A percentile compares a stretch with the other conserved stretches of the same genome.
Evolutionary conservation across 2,329 filamentous ascomycete genomes (phyloP).

Genomic region (Fusarium beomiforme): DNA sequence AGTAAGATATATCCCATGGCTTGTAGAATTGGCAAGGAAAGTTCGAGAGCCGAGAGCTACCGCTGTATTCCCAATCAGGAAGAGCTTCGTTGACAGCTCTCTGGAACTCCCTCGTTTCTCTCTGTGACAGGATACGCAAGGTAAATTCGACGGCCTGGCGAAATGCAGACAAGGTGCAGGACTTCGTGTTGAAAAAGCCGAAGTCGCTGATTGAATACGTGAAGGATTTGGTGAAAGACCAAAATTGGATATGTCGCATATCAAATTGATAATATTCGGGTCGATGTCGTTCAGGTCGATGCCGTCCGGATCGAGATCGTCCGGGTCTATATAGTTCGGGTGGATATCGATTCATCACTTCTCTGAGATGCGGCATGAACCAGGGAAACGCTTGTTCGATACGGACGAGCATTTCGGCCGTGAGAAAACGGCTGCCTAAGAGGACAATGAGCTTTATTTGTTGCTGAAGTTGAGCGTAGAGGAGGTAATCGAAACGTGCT

Average conservation of each 20-base stretch:
- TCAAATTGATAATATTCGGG: fast-evolving
- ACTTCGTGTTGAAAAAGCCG: too few relatives aligned
- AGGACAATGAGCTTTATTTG: fast-evolving
- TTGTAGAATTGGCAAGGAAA: not conserved
- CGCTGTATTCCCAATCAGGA: not conserved
- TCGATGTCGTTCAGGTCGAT: too few relatives aligned
- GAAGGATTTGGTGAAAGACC: fast-evolving
- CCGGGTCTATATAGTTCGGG: too few relatives aligned
- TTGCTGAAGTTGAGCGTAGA: fast-evolving
- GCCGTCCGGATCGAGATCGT: too few relatives aligned
- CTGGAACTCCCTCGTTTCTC: fast-evolving
- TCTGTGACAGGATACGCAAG: not conserved
- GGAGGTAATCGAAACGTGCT: not conserved
- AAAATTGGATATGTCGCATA: fast-evolving
- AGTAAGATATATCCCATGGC: not conserved
- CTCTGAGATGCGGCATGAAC: not conserved
- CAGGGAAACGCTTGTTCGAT: not conserved
- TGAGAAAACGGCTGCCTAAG: not conserved
- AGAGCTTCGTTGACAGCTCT: fast-evolving
- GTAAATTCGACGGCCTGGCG: not conserved
- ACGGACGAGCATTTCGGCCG: not conserved
- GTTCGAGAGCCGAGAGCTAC: fast-evolving
- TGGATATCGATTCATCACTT: too few relatives aligned
- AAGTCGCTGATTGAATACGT: fast-evolving
- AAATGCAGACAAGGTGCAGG: too few relatives aligned